phyloP scores from a whole-genome alignment of 139 green algal genomes.

The Closterium sp. region DNA sequence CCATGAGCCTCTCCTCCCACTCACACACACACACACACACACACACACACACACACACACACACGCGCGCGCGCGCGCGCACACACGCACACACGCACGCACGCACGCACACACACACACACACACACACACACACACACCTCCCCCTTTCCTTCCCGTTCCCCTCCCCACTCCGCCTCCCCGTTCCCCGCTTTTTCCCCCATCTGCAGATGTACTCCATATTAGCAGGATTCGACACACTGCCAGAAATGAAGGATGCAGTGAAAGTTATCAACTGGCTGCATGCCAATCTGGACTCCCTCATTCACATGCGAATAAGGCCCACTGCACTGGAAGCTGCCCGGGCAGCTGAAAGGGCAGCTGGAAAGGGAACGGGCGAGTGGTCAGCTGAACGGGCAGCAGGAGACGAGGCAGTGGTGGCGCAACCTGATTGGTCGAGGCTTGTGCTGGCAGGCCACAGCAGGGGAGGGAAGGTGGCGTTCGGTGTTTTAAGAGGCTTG shows the following conservation, averaged over 20 bases:
- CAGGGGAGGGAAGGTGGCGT: conserved; percentile 47
- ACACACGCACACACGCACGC: no score
- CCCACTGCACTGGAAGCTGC: not conserved
- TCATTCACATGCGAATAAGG: not conserved
- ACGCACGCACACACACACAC: no score
- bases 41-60: no score
- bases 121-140: no score
- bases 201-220: conserved; percentile 33
- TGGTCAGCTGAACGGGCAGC: no score
- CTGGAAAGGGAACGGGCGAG: not conserved
- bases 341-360: not conserved
- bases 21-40: no score
- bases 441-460: conserved; percentile 46
- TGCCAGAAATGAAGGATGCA: conserved; percentile 29
- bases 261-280: conserved; percentile 31
- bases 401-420: not conserved
- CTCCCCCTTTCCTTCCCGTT: not conserved
- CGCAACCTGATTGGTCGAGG: conserved; percentile 28
- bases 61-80: no score
- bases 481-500: not conserved
- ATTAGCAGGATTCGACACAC: conserved; percentile 1
- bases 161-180: not conserved
- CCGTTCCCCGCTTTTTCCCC: no score
- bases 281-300: not conserved
- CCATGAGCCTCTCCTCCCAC: no score